These are phyloP conservation scores for Debaryomyces subglobosus DNA, from an alignment of 1,139 yeast genomes.

Conservation along the genomic window DNA sequence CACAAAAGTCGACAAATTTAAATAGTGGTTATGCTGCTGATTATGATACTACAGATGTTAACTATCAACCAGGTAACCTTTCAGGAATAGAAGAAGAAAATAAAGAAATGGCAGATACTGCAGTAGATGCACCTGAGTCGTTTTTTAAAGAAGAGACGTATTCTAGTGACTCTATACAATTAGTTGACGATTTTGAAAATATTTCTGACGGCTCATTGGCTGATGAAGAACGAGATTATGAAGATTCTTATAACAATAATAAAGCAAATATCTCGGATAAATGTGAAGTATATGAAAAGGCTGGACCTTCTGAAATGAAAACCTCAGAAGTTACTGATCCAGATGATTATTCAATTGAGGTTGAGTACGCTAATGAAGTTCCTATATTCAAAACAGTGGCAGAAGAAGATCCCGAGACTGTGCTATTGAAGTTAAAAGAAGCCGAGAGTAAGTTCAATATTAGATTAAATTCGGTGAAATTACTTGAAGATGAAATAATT, in stretches of 20 bases:
- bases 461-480: constrained; percentile 33
- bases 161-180: constrained; percentile 12
- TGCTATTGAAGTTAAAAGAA: constrained; percentile 30
- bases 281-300: constrained; percentile 11
- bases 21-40: constrained; percentile 10
- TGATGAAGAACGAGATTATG: constrained; percentile 23
- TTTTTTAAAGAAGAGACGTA: constrained; percentile 19
- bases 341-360: constrained; percentile 2
- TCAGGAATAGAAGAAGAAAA: constrained; percentile 4
- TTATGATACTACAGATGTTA: constrained; percentile 8
- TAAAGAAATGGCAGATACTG: background rate
- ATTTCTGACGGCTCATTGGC: constrained; percentile 34
- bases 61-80: background rate
- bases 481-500: constrained; percentile 26
- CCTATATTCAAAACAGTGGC: constrained; percentile 37
- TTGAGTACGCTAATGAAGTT: constrained; percentile 2
- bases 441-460: constrained; percentile 38
- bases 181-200: constrained; percentile 21
- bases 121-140: constrained; percentile 20
- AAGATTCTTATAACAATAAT: constrained; percentile 10
- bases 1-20: background rate
- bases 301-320: constrained; percentile 6
- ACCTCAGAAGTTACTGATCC: constrained; percentile 1
- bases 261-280: constrained; percentile 11
- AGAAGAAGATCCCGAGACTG: constrained; percentile 35